Conservation (phyloP, 306 rosid species). For the Quercus glauca region DNA sequence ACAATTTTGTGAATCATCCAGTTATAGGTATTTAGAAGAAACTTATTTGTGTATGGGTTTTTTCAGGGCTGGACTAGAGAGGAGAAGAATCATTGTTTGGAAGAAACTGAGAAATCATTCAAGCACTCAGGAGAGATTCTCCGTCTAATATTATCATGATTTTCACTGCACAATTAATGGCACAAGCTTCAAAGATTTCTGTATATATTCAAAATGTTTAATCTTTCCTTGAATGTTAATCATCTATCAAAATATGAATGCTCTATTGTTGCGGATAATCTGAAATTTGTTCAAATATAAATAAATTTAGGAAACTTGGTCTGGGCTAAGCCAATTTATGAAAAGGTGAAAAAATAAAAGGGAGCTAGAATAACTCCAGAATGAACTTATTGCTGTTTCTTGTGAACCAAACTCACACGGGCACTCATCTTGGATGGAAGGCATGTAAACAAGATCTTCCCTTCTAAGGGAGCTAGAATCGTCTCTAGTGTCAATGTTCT, state of each 20-base stretch:
- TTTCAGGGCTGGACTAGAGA: constrained; percentile 83
- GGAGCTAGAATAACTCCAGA: too few relatives aligned
- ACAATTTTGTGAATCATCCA: background rate
- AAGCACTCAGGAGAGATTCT: constrained; percentile 89
- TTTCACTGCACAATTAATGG: constrained; percentile 14
- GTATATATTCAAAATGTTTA: background rate
- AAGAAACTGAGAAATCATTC: constrained; percentile 94
- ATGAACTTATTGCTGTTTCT: too few relatives aligned
- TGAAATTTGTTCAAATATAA: background rate
- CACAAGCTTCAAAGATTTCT: constrained; percentile 22
- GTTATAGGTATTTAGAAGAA: background rate
- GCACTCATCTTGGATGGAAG: too few relatives aligned
- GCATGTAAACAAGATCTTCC: too few relatives aligned
- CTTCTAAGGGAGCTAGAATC: too few relatives aligned
- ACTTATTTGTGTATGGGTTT: constrained; percentile 1
- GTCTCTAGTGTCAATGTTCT: too few relatives aligned
- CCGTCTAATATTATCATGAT: constrained; percentile 73
- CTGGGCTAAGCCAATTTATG: too few relatives aligned
- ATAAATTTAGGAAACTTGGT: too few relatives aligned
- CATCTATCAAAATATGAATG: background rate
- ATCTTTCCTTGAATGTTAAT: constrained; percentile 12
- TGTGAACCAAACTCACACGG: too few relatives aligned
- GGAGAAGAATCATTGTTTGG: constrained; percentile 93
- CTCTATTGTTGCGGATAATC: constrained; percentile 5
- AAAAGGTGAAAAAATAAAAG: too few relatives aligned